Conservation (phyloP, 75 land plant species). For the Cryptomeria japonica region DNA sequence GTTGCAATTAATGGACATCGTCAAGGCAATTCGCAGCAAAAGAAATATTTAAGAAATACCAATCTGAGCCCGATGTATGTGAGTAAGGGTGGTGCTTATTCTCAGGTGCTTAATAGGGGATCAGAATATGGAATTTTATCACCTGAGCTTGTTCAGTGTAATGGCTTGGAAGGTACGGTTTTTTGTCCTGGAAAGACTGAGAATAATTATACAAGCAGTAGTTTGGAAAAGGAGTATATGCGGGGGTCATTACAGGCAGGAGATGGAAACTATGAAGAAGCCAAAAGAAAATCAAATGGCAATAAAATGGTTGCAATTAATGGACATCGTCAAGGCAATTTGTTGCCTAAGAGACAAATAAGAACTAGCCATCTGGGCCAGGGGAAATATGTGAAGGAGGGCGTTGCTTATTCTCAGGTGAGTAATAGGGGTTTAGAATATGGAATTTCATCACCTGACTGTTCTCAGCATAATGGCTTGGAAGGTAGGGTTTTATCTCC, state of each 20-base stretch:
- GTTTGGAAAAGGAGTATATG: too few relatives aligned
- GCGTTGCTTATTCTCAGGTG: neutral
- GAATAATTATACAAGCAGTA: neutral
- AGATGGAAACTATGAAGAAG: neutral
- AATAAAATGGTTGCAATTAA: neutral
- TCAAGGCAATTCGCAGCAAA: neutral
- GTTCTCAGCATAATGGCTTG: neutral
- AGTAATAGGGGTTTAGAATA: neutral
- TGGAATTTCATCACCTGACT: neutral
- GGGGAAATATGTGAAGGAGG: neutral
- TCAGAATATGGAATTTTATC: neutral
- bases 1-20: neutral
- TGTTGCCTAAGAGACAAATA: neutral
- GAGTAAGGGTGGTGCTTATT: neutral
- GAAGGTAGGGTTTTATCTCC: neutral
- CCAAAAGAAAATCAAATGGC: neutral
- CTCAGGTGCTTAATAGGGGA: neutral
- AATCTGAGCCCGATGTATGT: neutral
- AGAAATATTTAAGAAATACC: neutral
- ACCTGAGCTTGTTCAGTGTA: neutral
- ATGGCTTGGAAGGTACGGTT: neutral
- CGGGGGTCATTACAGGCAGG: neutral
- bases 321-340: neutral
- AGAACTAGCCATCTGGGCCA: neutral
- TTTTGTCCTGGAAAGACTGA: neutral